Percentiles rank a stretch among this genome's conserved stretches.
Conservation (phyloP, 352 stramenopile species). For the Phytopythium montanum region DNA sequence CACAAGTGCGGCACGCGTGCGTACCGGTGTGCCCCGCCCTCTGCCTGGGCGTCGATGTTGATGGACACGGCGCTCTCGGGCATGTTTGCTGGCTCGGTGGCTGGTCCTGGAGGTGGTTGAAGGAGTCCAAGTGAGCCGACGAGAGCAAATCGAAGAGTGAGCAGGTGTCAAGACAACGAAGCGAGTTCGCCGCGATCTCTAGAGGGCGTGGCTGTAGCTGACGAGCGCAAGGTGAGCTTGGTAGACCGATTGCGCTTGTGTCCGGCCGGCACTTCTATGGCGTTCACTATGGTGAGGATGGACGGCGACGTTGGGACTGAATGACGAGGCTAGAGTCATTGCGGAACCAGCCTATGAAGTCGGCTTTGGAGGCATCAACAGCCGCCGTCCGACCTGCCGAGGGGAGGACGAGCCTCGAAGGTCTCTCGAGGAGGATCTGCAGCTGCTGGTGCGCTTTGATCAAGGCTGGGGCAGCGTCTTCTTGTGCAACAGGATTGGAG, state of each 20-base stretch:
- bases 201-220: not conserved
- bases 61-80: conserved; percentile 10
- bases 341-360: conserved; percentile 5
- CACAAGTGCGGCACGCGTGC: conserved; percentile 52
- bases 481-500: too few species aligned
- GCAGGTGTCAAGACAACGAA: not conserved
- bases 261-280: not conserved
- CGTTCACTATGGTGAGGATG: conserved; percentile 1
- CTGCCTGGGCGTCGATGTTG: conserved; percentile 12
- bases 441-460: too few species aligned
- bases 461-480: too few species aligned
- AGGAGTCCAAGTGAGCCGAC: conserved; percentile 3
- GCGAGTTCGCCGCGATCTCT: not conserved
- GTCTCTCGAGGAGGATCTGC: not conserved
- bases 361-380: not conserved
- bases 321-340: conserved; percentile 8
- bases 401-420: not conserved
- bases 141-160: conserved; percentile 24
- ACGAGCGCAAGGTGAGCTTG: not conserved
- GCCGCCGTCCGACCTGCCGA: not conserved
- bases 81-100: not conserved
- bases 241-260: not conserved
- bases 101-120: conserved; percentile 6
- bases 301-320: not conserved
- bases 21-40: conserved; percentile 24